A percentile compares a stretch with the other conserved stretches of the same genome.
These are phyloP conservation scores for Salix arbutifolia DNA, from an alignment of 345 rosid species.

Conservation along the genomic window DNA sequence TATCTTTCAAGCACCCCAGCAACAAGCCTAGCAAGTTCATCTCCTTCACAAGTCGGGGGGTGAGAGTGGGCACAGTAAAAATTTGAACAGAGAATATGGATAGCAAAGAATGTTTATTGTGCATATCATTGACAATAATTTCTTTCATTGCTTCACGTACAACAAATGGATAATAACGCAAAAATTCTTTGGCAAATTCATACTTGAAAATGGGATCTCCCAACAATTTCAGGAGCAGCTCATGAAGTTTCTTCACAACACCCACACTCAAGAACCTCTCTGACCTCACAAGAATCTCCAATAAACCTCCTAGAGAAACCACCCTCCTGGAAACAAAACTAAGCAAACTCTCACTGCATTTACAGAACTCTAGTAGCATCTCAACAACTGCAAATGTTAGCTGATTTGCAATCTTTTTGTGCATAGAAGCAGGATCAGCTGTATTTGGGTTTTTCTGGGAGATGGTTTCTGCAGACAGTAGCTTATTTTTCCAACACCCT, in stretches of 20 bases:
- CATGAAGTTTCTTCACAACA: conserved; percentile 59
- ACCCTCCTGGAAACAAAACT: conserved; percentile 72
- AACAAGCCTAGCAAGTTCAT: conserved; percentile 59
- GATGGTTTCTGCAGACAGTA: conserved; percentile 40
- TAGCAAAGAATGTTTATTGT: conserved; percentile 50
- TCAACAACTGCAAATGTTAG: conserved; percentile 62
- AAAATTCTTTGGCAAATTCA: conserved; percentile 80
- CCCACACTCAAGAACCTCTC: conserved; percentile 57
- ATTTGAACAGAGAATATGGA: conserved; percentile 88
- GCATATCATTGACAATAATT: conserved; percentile 34
- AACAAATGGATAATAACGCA: conserved; percentile 66
- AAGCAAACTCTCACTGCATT: conserved; percentile 82
- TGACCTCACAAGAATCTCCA: conserved; percentile 66
- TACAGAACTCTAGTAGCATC: conserved; percentile 77
- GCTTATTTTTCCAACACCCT: conserved; percentile 59
- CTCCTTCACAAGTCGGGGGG: conserved; percentile 88
- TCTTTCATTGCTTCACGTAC: conserved; percentile 57
- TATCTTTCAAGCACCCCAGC: conserved; percentile 65
- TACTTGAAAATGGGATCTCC: conserved; percentile 85
- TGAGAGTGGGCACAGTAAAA: conserved; percentile 84
- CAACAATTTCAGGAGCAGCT: conserved; percentile 73
- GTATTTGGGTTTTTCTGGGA: conserved; percentile 32
- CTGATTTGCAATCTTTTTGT: conserved; percentile 51
- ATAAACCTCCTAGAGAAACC: conserved; percentile 49
- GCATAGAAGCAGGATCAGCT: conserved; percentile 25